Evolutionary conservation across 495 filamentous ascomycete genomes (phyloP), one percentile per base, ranked within the genome.

Genomic region (Amniculicola lignicola): DNA sequence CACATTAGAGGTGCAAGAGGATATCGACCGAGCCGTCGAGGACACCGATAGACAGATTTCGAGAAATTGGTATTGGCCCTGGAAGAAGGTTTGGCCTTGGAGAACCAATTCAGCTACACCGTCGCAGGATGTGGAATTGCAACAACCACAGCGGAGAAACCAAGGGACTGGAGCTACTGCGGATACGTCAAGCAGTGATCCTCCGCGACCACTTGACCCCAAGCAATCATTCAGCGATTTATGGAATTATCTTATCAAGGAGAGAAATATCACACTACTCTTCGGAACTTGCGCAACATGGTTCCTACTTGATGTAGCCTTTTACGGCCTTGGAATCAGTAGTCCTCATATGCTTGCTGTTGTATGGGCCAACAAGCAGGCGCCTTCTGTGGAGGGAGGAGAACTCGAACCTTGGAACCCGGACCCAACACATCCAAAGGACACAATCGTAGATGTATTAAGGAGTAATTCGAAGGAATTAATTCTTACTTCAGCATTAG

Each of bases 241-340:
- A 10, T 76, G 78, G 39, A 71, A 80, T 24, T 57, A 68, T 14
- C 69, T 80, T 61, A 74, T 73, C 67, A 68, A 49, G 0, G 74
- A 79, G 46, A 75, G 77, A 4, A 79, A 81, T 61, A 79, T 77
- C 76, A 70, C 70, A 31, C 73, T 73, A 16, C 67, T 83, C 6
- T 67, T 70, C 3, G 79, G 72, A 6, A 80, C 78, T 1, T 74
- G 73, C 0, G 25, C 75, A 12, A 65, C 66, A 9, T 83, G 79
- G 79, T 66, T 80, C 9, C 57, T 80, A 0, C 65, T 83, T 14
- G 79, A 83, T 40, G 77, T 81, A 38, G 76, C 73, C 2, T 83
- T 81, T 61, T 83, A 79, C 59, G 77, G 78, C 4, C 74, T 83
- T 27, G 75, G 76, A 10, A 65, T 83, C 5, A 78, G 75, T 4